Base-by-base conservation (phyloP, 106 monocot species). In the Gastrodia elata region DNA sequence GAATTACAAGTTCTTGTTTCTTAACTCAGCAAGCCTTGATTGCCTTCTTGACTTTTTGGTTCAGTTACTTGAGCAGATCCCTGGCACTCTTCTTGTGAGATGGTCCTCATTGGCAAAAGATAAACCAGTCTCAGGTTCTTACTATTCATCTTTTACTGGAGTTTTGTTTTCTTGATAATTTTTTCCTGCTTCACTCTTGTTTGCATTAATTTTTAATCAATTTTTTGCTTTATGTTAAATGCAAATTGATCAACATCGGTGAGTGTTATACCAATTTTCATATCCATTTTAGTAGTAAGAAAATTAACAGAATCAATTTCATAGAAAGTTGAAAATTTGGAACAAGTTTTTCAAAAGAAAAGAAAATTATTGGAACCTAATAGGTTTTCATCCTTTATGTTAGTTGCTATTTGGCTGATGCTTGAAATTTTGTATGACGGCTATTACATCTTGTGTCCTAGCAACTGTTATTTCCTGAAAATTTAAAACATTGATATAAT, bases 51-150 rank as follows among this genome's bases (percentile, higher is more conserved):
- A 24, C 14, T 61, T 61, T 28, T 14, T 61, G 27, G 61, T 61
- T 61, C 32, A 61, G 61, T 8, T 61, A 32, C 61, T 61, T 28
- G 61, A 61, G 32, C 61, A 61, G 61, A 61, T 61, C 11, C 61
- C 61, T 24, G 61, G 61, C 15, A 61, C 61, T 13, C 11, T 61
- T 61, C 61, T 61, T 30, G 61, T 61, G 61, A 61, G 30, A 61
- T 61, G 61, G 61, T 61, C 61, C 27, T 61, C 61, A 15, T 10
- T 32, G 32, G 27, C 61, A 61, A 61, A 61, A 33, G 61, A 61
- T 61, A 61, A 11, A 61, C 20, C 61, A 30, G 61, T 61, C 14
- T 61, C 61, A 61, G 61, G 61, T 61, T 24, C 30, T 61, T 32
- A 61, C 5, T 20, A 26, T 26, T 26, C 25, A 25, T 27, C 4